phyloP scores from a whole-genome alignment of 2,329 filamentous ascomycete genomes.

The Sclerotinia subarctica region DNA sequence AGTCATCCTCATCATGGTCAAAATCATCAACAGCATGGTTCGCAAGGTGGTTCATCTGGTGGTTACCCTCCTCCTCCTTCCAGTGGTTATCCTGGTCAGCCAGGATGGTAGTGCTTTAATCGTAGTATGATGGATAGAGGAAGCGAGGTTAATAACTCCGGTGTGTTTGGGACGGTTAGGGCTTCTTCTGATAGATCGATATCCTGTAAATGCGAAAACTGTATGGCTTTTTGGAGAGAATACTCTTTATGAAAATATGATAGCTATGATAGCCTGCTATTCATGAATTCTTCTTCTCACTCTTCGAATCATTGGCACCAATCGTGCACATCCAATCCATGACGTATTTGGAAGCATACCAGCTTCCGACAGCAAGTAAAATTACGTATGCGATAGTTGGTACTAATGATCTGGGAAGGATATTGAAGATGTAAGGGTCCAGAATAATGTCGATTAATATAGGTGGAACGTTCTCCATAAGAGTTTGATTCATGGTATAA shows the following conservation, averaged over 20 bases:
- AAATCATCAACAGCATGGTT: slow-evolving; percentile 18
- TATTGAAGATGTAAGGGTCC: slow-evolving; percentile 78
- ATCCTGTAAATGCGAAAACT: slow-evolving; percentile 18
- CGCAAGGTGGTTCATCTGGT: slow-evolving; percentile 19
- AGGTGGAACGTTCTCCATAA: slow-evolving; percentile 72
- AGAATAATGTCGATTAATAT: slow-evolving; percentile 80
- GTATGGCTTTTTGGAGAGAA: not conserved
- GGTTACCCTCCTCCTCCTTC: slow-evolving; percentile 15
- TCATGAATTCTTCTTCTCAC: slow-evolving; percentile 27
- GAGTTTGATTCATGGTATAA: slow-evolving; percentile 66
- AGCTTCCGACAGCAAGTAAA: slow-evolving; percentile 50
- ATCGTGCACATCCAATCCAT: slow-evolving; percentile 29
- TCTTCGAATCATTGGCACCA: slow-evolving; percentile 10
- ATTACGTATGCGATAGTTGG: slow-evolving; percentile 69
- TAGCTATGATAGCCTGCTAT: slow-evolving; percentile 5
- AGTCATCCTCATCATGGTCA: slow-evolving; percentile 22
- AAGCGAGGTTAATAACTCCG: not conserved
- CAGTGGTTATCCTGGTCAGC: slow-evolving; percentile 17
- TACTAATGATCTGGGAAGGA: slow-evolving; percentile 73
- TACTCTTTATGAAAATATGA: not conserved
- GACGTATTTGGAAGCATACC: slow-evolving; percentile 34
- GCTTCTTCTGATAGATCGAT: slow-evolving; percentile 6
- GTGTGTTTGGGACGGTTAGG: not conserved
- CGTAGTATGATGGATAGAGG: slow-evolving; percentile 3
- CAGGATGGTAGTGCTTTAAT: slow-evolving; percentile 15